Base-by-base conservation (phyloP, 805 yeast genomes). In the Starmerella davenportii region DNA sequence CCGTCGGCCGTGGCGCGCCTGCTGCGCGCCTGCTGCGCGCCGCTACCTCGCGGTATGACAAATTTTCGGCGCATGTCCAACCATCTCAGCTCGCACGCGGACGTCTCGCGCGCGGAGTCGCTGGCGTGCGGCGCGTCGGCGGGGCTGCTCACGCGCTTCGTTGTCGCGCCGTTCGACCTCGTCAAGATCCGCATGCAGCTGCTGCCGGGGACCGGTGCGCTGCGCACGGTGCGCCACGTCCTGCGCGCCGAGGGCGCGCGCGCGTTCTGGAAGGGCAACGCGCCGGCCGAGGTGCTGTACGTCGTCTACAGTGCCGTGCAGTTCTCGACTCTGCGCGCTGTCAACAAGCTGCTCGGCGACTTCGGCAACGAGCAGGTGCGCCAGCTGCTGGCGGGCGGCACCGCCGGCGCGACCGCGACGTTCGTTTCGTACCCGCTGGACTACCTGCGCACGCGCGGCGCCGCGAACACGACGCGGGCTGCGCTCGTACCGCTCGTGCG, bases 261-360 rank as follows among this genome's bases (percentile, higher is more conserved):
- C 7, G 87, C 82, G 0, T 63, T 87, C n/a, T 90, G 96, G 96
- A 85, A 84, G 55, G 98, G 98, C 0, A 90, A 90, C 53, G 66
- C 81, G 0, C 93, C 98, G 0, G 98, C 96, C 0, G 82, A 82
- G 45, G 56, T 74, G 29, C 70, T 90, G 73, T 90, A 90, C 51
- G 61, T 87, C 13, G 47, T 79, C 9, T 90, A 87, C 51, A 95
- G 96, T 11, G 80, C 80, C 1, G 60, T 71, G 0, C 96, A 90
- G 55, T 90, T 90, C 58, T 64, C 87, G 1, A 60, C 79, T 1
- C 80, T 76, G 51, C 64, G 82, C 1, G 53, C 64, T 0, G 57
- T 71, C 24, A 79, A 76, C 53, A 42, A 31, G 24, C 13, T 36
- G 3, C 36, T 46, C 16, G 23, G 27, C n/a, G 38, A 38, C 15